A percentile compares a stretch with the other conserved stretches of the same genome.
phyloP scores from a whole-genome alignment of 208 protist species.

The Angomonas deanei region DNA sequence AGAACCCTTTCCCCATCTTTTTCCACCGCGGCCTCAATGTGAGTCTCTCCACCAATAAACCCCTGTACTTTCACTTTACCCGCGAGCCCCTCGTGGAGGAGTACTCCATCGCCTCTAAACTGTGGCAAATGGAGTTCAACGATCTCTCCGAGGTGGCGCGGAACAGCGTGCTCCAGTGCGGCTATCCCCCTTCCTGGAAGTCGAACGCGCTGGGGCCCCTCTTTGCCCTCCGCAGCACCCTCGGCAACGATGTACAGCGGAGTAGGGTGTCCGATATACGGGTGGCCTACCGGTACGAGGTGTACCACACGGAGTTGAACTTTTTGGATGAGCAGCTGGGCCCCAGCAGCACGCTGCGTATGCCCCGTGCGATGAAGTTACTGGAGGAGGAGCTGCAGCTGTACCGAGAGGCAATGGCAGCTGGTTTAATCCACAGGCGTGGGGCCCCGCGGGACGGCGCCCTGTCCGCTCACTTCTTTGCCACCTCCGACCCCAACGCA shows the following conservation, averaged over 20 bases:
- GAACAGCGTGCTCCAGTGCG: conserved; percentile 94
- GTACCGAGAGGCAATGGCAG: conserved; percentile 37
- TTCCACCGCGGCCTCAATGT: conserved; percentile 96
- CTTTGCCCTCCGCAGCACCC: conserved; percentile 82
- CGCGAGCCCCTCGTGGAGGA: conserved; percentile 98
- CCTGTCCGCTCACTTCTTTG: conserved; percentile 1
- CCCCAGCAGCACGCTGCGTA: conserved; percentile 14
- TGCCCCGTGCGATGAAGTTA: conserved; percentile 69
- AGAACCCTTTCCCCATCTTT: conserved; percentile 95
- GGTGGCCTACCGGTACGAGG: conserved; percentile 92
- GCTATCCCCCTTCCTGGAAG: conserved; percentile 94
- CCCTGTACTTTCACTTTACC: conserved; percentile 93
- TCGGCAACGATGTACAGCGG: conserved; percentile 90
- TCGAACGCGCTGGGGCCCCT: conserved; percentile 88
- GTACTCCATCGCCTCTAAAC: conserved; percentile 97
- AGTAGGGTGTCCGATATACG: conserved; percentile 97
- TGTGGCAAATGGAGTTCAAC: conserved; percentile 95
- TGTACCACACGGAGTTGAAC: conserved; percentile 87
- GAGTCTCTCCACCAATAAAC: conserved; percentile 97
- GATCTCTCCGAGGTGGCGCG: conserved; percentile 98
- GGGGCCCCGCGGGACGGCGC: neutral
- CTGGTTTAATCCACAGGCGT: neutral
- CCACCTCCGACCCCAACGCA: neutral
- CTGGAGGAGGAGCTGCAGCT: conserved; percentile 68
- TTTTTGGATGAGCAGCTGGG: conserved; percentile 77